Conservation (phyloP, 2,329 filamentous ascomycete species). For the Apiospora kogelbergensis region DNA sequence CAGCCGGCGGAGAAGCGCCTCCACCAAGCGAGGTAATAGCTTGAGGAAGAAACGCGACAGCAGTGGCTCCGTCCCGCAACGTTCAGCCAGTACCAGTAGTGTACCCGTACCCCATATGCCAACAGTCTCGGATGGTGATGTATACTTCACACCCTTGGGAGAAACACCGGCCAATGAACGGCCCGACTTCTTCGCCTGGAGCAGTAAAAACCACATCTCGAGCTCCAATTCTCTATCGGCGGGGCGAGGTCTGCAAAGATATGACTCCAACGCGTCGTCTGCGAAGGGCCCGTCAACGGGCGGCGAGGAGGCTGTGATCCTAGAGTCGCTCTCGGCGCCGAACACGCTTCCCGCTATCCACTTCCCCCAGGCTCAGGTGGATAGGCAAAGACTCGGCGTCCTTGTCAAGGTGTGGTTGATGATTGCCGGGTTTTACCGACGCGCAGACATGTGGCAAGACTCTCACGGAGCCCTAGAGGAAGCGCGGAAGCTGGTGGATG, state of each 20-base stretch:
- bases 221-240: constrained; percentile 43
- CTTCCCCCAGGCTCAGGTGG: constrained; percentile 54
- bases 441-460: constrained; percentile 78
- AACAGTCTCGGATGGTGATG: constrained; percentile 50
- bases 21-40: constrained; percentile 46
- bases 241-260: constrained; percentile 42
- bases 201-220: constrained; percentile 39
- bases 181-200: constrained; percentile 44
- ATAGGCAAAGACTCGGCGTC: constrained; percentile 48
- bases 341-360: constrained; percentile 52
- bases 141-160: constrained; percentile 48
- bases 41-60: constrained; percentile 54
- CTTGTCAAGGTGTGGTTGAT: constrained; percentile 86
- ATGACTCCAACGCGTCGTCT: constrained; percentile 46
- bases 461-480: constrained; percentile 77
- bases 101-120: constrained; percentile 38
- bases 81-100: constrained; percentile 42
- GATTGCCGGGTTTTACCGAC: constrained; percentile 83
- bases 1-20: constrained; percentile 43
- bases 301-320: constrained; percentile 38
- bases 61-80: constrained; percentile 46
- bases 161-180: constrained; percentile 36
- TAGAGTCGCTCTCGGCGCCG: constrained; percentile 44
- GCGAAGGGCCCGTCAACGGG: constrained; percentile 39
- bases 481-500: constrained; percentile 73